These are phyloP conservation scores for Zasmidium cellare DNA, from an alignment of 2,329 filamentous ascomycete species.

Conservation along the genomic window DNA sequence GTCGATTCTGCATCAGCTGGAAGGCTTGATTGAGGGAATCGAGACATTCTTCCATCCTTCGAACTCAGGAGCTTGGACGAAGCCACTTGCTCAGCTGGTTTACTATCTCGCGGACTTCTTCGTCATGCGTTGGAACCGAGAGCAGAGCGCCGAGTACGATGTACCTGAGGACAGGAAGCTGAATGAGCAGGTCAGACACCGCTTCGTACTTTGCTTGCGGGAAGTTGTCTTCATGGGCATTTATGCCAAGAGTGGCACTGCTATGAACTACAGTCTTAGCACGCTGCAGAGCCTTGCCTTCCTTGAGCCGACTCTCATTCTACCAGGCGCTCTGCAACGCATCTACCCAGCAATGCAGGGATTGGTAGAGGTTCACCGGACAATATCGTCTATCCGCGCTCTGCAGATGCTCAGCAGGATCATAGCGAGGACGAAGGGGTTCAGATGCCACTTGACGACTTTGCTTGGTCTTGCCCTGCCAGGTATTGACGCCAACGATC, in stretches of 20 bases:
- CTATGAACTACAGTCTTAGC: slow-evolving; percentile 88
- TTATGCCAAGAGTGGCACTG: slow-evolving; percentile 90
- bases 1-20: slow-evolving; percentile 80
- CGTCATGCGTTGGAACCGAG: slow-evolving; percentile 95
- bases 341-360: slow-evolving; percentile 98
- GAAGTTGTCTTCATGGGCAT: slow-evolving; percentile 98
- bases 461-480: slow-evolving; percentile 89
- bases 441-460: slow-evolving; percentile 91
- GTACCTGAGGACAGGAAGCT: slow-evolving; percentile 77
- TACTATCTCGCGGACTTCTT: slow-evolving; percentile 95
- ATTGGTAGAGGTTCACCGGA: slow-evolving; percentile 93
- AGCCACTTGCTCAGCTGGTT: slow-evolving; percentile 82
- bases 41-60: slow-evolving; percentile 99
- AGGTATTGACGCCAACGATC: slow-evolving; percentile 94
- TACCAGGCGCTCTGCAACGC: slow-evolving; percentile 89
- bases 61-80: slow-evolving; percentile 90
- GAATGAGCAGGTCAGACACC: slow-evolving; percentile 75
- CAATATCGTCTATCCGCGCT: slow-evolving; percentile 87
- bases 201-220: slow-evolving; percentile 84
- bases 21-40: slow-evolving; percentile 89
- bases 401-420: slow-evolving; percentile 89
- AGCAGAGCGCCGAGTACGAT: slow-evolving; percentile 88
- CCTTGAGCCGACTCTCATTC: slow-evolving; percentile 84
- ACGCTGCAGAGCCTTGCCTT: slow-evolving; percentile 87
- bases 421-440: slow-evolving; percentile 93